phyloP scores from a whole-genome alignment of 495 filamentous ascomycete species.

The Darksidea phi region DNA sequence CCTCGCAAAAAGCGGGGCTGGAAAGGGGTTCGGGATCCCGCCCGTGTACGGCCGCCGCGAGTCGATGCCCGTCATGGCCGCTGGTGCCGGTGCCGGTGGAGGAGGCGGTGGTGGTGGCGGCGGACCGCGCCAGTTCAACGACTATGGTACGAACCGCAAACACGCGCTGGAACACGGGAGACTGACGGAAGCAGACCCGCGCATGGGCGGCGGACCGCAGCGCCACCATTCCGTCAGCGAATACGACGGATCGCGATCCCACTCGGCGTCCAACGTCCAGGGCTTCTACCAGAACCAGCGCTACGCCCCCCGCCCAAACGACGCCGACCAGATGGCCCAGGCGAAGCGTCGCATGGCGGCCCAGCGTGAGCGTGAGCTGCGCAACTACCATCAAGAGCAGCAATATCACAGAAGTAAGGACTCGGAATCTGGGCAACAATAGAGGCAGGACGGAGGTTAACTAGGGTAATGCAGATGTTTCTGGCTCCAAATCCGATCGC shows the following conservation, averaged over 20 bases:
- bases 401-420: conserved; percentile 95
- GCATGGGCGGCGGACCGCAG: conserved; percentile 49
- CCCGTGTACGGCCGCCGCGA: conserved; percentile 69
- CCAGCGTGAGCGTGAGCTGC: conserved; percentile 96
- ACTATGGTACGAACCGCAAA: conserved; percentile 47
- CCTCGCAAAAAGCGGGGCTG: conserved; percentile 73
- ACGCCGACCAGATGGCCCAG: conserved; percentile 98
- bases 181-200: conserved; percentile 48
- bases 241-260: conserved; percentile 71
- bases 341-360: conserved; percentile 98
- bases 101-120: too few species aligned
- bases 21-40: conserved; percentile 80
- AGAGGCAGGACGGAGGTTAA: conserved; percentile 41
- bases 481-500: conserved; percentile 79
- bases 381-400: conserved; percentile 99
- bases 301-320: conserved; percentile 86
- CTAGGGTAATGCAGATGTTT: conserved; percentile 75
- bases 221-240: conserved; percentile 87
- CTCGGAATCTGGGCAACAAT: conserved; percentile 37
- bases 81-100: too few species aligned
- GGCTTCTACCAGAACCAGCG: conserved; percentile 93
- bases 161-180: neutral
- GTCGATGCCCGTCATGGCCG: conserved; percentile 70
- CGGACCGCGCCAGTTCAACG: conserved; percentile 54
- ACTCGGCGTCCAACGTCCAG: conserved; percentile 78